Base-by-base conservation (phyloP, 106 monocot species). In the Acorus calamus region DNA sequence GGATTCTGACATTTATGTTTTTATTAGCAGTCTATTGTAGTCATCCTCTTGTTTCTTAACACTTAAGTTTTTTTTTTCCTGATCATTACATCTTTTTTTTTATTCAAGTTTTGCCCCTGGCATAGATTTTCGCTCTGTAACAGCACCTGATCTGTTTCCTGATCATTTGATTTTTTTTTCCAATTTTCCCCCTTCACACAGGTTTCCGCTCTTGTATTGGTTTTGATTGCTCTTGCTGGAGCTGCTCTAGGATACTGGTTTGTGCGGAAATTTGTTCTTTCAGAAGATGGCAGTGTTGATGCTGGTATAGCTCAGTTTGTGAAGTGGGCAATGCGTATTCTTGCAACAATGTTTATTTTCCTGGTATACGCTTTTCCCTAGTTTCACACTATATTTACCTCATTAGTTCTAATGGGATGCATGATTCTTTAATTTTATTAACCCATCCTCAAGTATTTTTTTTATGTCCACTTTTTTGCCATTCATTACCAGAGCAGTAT, bases 241-340 rank as follows among this genome's bases (percentile, higher is more conserved):
- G 96, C 91, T 64, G 91, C 78, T 79, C 58, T 98, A 57, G 96
- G 96, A 49, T 98, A 79, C 64, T 98, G 91, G 91, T 81, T 83
- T 57, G 96, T 98, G 48, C 76, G 91, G 50, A 98, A 83, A 63
- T 92, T 83, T 66, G 68, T 98, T 45, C 73, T 98, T 64, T 83
- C 79, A 44, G 72, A 82, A 49, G 81, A 98, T 85, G 96, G 96
- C n/a, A 74, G 52, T 65, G 85, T 98, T 4, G 88, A 92, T 83
- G 69, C 76, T 64, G 75, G 80, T 11, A 71, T 92, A 60, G 80
- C 91, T 13, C 85, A 78, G 47, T 98, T 98, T 79, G 96, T 92
- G 14, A 83, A 81, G 68, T 98, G 91, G 96, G 77, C 96, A 41
- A 83, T 98, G 88, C 87, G 85, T 50, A 28, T 79, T 52, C 53